Percentiles rank a stretch among this genome's conserved stretches.
phyloP scores from a whole-genome alignment of 192 early-diverging fungal genomes.

The Coemansia sp. region DNA sequence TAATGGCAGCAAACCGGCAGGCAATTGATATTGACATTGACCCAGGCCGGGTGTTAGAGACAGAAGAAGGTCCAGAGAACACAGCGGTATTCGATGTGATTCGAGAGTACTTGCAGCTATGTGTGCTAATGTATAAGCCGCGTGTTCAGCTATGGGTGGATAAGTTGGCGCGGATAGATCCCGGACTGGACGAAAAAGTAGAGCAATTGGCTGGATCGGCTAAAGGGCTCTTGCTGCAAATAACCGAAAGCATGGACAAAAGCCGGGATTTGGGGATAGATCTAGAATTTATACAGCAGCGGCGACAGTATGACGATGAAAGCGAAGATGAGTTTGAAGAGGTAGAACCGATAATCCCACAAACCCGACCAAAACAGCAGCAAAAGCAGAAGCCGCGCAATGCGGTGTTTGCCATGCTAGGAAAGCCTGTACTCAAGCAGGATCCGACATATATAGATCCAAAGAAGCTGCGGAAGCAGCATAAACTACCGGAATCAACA shows the following conservation, averaged over 20 bases:
- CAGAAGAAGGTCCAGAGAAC: slow-evolving; percentile 58
- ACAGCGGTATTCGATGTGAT: slow-evolving; percentile 44
- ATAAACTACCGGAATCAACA: not conserved
- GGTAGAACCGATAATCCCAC: not conserved
- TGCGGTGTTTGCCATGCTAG: slow-evolving; percentile 33
- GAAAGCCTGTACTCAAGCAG: slow-evolving; percentile 10
- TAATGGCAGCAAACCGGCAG: slow-evolving; percentile 63
- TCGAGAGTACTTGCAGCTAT: slow-evolving; percentile 57
- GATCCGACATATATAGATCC: slow-evolving; percentile 31
- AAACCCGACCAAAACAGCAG: too few relatives aligned
- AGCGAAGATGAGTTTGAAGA: slow-evolving; percentile 44
- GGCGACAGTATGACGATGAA: slow-evolving; percentile 1
- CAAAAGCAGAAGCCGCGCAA: slow-evolving; percentile 16
- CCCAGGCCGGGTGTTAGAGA: slow-evolving; percentile 50
- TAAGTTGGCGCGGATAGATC: slow-evolving; percentile 20
- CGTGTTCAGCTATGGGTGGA: slow-evolving; percentile 55
- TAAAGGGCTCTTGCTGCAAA: slow-evolving; percentile 39
- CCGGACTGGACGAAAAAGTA: slow-evolving; percentile 25
- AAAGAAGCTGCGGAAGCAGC: slow-evolving; percentile 8
- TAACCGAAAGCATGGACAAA: slow-evolving; percentile 20
- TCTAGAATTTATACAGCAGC: slow-evolving; percentile 4
- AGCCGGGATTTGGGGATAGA: slow-evolving; percentile 30
- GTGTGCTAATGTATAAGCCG: slow-evolving; percentile 48
- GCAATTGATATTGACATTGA: slow-evolving; percentile 58
- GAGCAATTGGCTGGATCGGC: slow-evolving; percentile 36